Evolutionary conservation across 2,329 filamentous ascomycete species (phyloP), one percentile per base, ranked within the genome.

Genomic region (Beauveria sp.): DNA sequence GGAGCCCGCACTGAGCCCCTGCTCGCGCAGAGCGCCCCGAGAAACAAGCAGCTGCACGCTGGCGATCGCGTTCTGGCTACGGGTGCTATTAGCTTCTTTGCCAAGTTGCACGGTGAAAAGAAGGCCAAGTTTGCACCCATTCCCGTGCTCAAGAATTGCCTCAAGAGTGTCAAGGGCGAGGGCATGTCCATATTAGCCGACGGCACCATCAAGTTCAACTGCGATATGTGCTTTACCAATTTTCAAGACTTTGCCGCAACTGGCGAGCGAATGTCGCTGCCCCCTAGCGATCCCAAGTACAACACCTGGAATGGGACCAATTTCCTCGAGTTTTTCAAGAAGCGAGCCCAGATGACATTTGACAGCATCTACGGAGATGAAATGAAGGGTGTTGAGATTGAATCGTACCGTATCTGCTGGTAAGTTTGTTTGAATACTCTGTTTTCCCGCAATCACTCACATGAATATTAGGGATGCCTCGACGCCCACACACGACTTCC

Each of bases 401-500:
- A 78, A 46, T 71, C 71, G 60, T 78, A 78, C 64, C 70, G 78
- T 46, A 76, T 80, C 66, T 79, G 77, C 70, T 79, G 77, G 77
- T 79, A 69, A 70, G 72, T 67, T 24, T 53, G 20, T 38, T n/a
- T 26, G 28, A 22, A 4, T 20, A 22, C n/a, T 20, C 14, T 43
- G 2, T 28, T 16, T 22, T 7, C 5, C 7, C 56, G 9, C 28
- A n/a, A 3, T 42, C 24, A 38, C 60, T 62, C 40, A 62, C 54
- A 53, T 16, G 34, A 16, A 8, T 10, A 20, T 16, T 70, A 86
- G 84, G 81, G 85, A 88, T 67, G 80, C 81, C 40, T 80, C 84
- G 43, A 85, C 83, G 2, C 82, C 83, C 0, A 83, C 80, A 9
- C 83, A 87, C 70, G 84, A 87, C 67, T 85, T 85, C 66, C 74